Evolutionary conservation across 225 moss, liverwort and hornwort genomes (phyloP).

Genomic region (Antitrichia curtipendula): DNA sequence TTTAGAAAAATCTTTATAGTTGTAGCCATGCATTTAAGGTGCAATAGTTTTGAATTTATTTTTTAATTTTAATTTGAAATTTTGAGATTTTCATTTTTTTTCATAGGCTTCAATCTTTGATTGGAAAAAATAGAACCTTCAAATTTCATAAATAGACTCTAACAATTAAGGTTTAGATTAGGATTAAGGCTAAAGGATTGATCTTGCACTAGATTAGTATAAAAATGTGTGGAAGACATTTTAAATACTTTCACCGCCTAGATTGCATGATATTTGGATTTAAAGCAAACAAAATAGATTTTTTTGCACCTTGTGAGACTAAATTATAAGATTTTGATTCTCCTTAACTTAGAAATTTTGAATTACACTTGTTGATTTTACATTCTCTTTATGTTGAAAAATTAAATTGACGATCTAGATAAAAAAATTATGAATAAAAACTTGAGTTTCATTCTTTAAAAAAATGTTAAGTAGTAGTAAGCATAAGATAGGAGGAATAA

Average conservation of each 20-base stretch:
- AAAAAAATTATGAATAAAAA: background rate
- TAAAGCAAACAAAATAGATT: background rate
- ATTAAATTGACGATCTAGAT: background rate
- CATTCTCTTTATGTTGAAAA: background rate
- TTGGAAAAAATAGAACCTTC: background rate
- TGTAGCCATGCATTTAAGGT: background rate
- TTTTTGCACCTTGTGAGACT: background rate
- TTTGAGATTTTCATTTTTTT: background rate
- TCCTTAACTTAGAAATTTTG: background rate
- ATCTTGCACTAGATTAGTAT: background rate
- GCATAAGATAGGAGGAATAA: background rate
- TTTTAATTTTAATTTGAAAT: background rate
- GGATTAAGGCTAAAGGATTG: background rate
- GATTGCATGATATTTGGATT: background rate
- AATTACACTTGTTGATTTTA: background rate
- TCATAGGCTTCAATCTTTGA: background rate
- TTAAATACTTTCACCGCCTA: fast-evolving
- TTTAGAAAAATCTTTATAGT: background rate
- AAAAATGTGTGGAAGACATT: background rate
- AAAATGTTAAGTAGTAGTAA: no score
- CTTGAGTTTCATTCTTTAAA: background rate
- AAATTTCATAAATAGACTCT: background rate
- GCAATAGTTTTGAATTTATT: no score
- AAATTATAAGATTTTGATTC: background rate
- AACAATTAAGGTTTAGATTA: background rate